Conservation (phyloP, 106 monocot genomes). For the Alisma plantagoaquatica region DNA sequence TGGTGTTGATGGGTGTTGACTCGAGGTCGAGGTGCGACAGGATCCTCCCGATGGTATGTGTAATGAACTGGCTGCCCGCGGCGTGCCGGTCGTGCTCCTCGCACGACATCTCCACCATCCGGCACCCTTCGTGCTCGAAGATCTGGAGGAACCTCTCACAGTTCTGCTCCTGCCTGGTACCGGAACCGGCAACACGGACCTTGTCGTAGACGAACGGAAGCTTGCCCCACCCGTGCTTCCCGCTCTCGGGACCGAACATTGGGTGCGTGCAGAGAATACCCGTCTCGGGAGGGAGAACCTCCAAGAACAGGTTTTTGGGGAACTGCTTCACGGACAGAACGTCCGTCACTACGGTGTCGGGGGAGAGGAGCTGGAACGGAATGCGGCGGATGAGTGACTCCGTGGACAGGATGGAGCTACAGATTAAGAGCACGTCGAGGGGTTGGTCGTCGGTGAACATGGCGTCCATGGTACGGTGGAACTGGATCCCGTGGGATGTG, state of each 20-base stretch:
- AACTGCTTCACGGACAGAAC: slow-evolving; percentile 64
- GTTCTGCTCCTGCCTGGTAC: slow-evolving; percentile 17
- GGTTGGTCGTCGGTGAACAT: not conserved
- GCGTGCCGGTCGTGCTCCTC: slow-evolving; percentile 61
- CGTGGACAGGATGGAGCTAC: slow-evolving; percentile 56
- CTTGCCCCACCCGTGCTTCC: slow-evolving; percentile 43
- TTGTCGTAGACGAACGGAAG: slow-evolving; percentile 51
- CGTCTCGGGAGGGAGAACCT: slow-evolving; percentile 49
- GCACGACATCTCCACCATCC: slow-evolving; percentile 69
- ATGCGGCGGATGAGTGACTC: slow-evolving; percentile 39
- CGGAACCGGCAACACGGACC: slow-evolving; percentile 22
- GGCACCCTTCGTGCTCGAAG: slow-evolving; percentile 47
- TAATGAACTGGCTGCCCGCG: slow-evolving; percentile 61
- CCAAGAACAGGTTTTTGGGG: slow-evolving; percentile 55
- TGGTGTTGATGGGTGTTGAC: slow-evolving; percentile 68
- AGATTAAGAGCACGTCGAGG: slow-evolving; percentile 31
- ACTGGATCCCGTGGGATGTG: slow-evolving; percentile 15
- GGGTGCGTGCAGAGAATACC: slow-evolving; percentile 67
- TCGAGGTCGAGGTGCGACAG: slow-evolving; percentile 48
- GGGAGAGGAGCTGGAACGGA: slow-evolving; percentile 34
- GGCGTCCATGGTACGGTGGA: too few species aligned
- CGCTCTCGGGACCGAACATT: slow-evolving; percentile 78
- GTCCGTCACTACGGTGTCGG: slow-evolving; percentile 46
- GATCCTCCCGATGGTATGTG: slow-evolving; percentile 62
- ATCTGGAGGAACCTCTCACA: slow-evolving; percentile 40